phyloP scores from a whole-genome alignment of 306 rosid species.

The cucumber (Cucumis sativus) region Cucumber_9930_V3 NC_026660.2:14933501-14934000 shows the following conservation, averaged over 20 bases:
- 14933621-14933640: constrained; percentile 49
- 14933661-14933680: constrained; percentile 14
- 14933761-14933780: constrained; percentile 53
- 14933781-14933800: constrained; percentile 63
- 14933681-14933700: constrained; percentile 11
- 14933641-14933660: constrained; percentile 5
- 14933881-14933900: neutral
- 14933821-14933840: neutral
- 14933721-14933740: constrained; percentile 76
- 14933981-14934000: neutral
- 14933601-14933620: constrained; percentile 98
- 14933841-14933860: neutral
- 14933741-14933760: constrained; percentile 87
- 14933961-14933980: neutral
- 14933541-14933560: constrained; percentile 7
- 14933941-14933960: neutral
- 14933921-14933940: too few species aligned
- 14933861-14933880: neutral
- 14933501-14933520: neutral
- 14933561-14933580: constrained; percentile 81
- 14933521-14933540: neutral
- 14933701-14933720: constrained; percentile 99
- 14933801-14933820: neutral
- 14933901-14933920: neutral
- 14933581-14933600: constrained; percentile 71